Evolutionary conservation across 2,329 filamentous ascomycete genomes (phyloP), one percentile per base, ranked within the genome.

Genomic region (Fusarium ambrosium): DNA sequence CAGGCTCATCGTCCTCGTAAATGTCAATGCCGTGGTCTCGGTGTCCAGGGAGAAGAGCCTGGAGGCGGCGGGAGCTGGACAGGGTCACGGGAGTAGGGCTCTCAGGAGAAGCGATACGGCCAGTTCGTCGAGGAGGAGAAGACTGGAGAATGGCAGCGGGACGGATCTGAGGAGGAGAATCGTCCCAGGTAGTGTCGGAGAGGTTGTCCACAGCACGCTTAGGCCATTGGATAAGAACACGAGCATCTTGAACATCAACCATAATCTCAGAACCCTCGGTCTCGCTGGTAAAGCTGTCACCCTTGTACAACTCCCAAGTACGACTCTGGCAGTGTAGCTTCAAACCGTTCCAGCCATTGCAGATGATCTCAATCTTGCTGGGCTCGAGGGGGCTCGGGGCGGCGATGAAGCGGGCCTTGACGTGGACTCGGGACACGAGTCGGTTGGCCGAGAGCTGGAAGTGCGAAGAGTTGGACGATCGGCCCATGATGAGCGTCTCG

Each of bases 381-480:
- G 91, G 88, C 77, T 94, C 91, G 78, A 94, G 89, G 6, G 89
- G 89, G 65, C 90, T 88, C 22, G 88, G 85, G 14, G 94, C 91
- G 24, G 93, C 89, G 73, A 96, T 90, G 82, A 95, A 99, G 63
- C 92, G 90, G 73, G 95, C 95, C 84, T 94, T 93, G 83, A 98
- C 93, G 82, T 99, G 97, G 27, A 98, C 91, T 80, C 97, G 93
- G 79, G 97, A 98, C 73, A 99, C 95, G 69, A 97, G 90, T 56
- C 95, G 94, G 85, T 97, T 98, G 77, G 94, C 91, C 29, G 97
- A 97, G 16, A 99, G 89, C 84, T 98, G 96, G 82, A 96, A 97
- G 81, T 98, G 92, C n/a, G 95, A 97, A 16, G 95, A 97, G 84
- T 95, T 96, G 85, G 94, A 98, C 7, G 95, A 98, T 75, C 97